Evolutionary conservation across 345 rosid species (phyloP), one percentile per base, ranked within the genome.

Genomic region (Mallotus nudiflorus): DNA sequence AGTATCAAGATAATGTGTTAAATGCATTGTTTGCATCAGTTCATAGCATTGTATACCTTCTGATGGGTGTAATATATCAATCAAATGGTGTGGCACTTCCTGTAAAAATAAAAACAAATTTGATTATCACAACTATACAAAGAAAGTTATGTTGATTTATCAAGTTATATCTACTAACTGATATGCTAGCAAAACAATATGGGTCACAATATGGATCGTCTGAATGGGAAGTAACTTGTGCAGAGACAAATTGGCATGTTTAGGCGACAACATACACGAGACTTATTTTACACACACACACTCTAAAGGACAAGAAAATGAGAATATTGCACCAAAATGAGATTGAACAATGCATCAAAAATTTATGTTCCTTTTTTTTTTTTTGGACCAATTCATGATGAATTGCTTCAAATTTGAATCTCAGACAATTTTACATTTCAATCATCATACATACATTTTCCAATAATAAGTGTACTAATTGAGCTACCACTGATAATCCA

Each of bases 51-150:
- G 56, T 33, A 63, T 65, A 93, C 98, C 98, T 87, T 94, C 88
- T 70, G 84, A 82, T 4, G 98, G 98, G 64, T 89, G 81, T 80
- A 91, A 73, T 57, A 94, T 82, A 81, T 94, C 98, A 59, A 94
- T 69, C 62, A 94, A 82, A 81, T 94, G 97, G 70, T 94, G 97
- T 1, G 83, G 93, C 69, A 91, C 97, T 79, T 88, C 96, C 97
- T 91, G 83, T 57, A 69, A 66, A 71, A 65, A 69, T 12, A 18
- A 50, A 9, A 62, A 69, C 3, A 16, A 50, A 5, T 25, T 29
- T 5, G 19, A 49, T 13, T 0, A 61, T 13, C 14, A 44, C 24
- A 54, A 31, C 37, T 8, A 35, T 16, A 54, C n/a, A 27, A 6
- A 45, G 27, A 48, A 18, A 68, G 10, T 65, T 9, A 39, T 13